These are phyloP conservation scores for Aspergillus sp. DNA, from an alignment of 2,329 filamentous ascomycete species.

Conservation along the genomic window DNA sequence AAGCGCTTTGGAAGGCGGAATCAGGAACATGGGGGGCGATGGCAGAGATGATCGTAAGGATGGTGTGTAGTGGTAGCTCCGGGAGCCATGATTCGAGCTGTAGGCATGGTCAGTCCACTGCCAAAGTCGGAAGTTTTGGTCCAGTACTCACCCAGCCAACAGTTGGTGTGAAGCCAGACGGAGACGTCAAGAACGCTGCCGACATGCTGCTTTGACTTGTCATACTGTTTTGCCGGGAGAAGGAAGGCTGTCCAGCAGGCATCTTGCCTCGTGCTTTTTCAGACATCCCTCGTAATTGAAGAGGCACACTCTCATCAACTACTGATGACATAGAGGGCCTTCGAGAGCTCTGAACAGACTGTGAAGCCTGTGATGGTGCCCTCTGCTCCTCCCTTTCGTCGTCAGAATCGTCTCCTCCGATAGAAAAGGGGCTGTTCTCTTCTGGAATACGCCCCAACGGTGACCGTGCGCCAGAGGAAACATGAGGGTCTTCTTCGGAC, in stretches of 20 bases:
- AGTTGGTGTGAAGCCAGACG: constrained; percentile 69
- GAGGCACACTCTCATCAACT: constrained; percentile 74
- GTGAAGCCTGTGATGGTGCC: constrained; percentile 59
- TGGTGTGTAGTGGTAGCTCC: constrained; percentile 83
- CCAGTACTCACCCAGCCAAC: constrained; percentile 62
- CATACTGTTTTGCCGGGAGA: constrained; percentile 87
- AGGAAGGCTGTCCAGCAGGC: constrained; percentile 76
- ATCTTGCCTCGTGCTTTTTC: constrained; percentile 96
- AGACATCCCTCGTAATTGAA: constrained; percentile 87
- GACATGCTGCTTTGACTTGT: constrained; percentile 72
- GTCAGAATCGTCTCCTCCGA: constrained; percentile 74
- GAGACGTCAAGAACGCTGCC: constrained; percentile 54
- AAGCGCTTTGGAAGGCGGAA: constrained; percentile 42
- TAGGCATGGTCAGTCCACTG: constrained; percentile 14
- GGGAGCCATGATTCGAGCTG: constrained; percentile 92
- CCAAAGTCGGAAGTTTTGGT: background rate
- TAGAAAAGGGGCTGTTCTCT: constrained; percentile 79
- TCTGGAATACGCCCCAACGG: constrained; percentile 69
- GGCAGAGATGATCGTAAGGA: constrained; percentile 70
- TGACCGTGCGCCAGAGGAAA: constrained; percentile 52
- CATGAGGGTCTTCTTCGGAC: constrained; percentile 40
- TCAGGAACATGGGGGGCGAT: constrained; percentile 52
- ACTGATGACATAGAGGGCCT: constrained; percentile 68
- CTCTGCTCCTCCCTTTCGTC: constrained; percentile 59
- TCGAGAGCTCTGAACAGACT: constrained; percentile 54